These are phyloP conservation scores for Syncephalis fuscata DNA, from an alignment of 371 early-diverging fungal species.

Conservation along the genomic window DNA sequence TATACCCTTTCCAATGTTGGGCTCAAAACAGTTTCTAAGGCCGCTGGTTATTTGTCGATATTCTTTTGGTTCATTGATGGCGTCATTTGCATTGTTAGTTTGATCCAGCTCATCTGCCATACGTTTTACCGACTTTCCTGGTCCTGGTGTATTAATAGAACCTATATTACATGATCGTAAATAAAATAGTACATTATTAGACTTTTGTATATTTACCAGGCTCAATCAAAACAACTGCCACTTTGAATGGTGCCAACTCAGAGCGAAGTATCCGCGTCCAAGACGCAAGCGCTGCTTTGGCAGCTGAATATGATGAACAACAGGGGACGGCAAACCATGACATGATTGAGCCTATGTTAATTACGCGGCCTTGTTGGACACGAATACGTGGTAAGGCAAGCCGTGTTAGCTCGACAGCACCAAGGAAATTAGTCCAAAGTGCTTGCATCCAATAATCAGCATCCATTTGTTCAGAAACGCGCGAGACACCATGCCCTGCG, in stretches of 20 bases:
- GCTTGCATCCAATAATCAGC: not conserved
- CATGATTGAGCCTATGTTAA: not conserved
- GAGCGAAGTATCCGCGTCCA: conserved; percentile 2
- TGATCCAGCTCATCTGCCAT: too few species aligned
- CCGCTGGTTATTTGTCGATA: too few species aligned
- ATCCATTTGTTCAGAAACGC: not conserved
- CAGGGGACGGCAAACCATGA: not conserved
- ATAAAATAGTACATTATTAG: too few species aligned
- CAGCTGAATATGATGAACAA: conserved; percentile 4
- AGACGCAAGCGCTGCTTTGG: conserved; percentile 4
- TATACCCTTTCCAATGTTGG: not conserved
- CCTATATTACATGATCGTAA: too few species aligned
- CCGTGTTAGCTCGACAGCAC: not conserved
- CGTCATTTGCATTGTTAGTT: too few species aligned
- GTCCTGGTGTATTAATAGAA: too few species aligned
- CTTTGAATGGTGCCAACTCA: conserved; percentile 2
- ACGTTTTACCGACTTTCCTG: too few species aligned
- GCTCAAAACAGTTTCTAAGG: not conserved
- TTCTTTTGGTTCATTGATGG: too few species aligned
- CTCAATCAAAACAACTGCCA: conserved; percentile 2
- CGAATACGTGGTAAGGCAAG: not conserved
- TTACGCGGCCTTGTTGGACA: not conserved
- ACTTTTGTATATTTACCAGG: conserved; percentile 7
- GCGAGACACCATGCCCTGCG: not conserved
- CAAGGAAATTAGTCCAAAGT: not conserved